Percentiles rank a stretch among this genome's conserved stretches.
These are phyloP conservation scores for Anthoceros angustus DNA, from an alignment of 225 moss, liverwort and hornwort species.

Conservation along the genomic window DNA sequence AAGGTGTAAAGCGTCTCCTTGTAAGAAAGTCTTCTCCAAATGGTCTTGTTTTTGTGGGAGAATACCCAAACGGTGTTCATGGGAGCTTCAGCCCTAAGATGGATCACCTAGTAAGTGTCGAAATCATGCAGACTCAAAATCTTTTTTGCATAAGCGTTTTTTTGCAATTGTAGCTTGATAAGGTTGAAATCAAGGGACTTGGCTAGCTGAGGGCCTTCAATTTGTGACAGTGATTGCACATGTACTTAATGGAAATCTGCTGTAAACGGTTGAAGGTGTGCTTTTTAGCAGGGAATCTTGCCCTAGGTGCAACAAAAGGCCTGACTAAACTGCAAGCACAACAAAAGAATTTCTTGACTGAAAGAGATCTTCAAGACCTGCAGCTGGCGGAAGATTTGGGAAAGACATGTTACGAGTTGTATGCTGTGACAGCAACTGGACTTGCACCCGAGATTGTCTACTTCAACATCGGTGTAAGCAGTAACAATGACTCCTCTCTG, in stretches of 20 bases:
- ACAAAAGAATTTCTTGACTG: slow-evolving; percentile 54
- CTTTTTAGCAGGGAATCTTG: slow-evolving; percentile 92
- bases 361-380: slow-evolving; percentile 54
- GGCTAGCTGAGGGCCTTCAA: not conserved
- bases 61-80: slow-evolving; percentile 42
- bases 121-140: not conserved
- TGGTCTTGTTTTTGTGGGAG: slow-evolving; percentile 74
- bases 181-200: not conserved
- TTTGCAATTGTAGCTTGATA: not conserved
- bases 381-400: slow-evolving; percentile 81
- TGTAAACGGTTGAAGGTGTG: slow-evolving; percentile 51
- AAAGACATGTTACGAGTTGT: slow-evolving; percentile 89
- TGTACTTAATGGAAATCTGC: not conserved
- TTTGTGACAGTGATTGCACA: not conserved
- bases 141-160: not conserved
- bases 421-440: slow-evolving; percentile 81
- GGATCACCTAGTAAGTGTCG: slow-evolving; percentile 73
- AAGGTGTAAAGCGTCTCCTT: slow-evolving; percentile 67
- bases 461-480: slow-evolving; percentile 72
- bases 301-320: slow-evolving; percentile 83
- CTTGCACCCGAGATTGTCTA: slow-evolving; percentile 91
- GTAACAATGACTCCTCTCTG: not conserved
- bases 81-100: slow-evolving; percentile 65
- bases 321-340: slow-evolving; percentile 54
- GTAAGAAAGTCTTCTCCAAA: slow-evolving; percentile 54